phyloP scores from a whole-genome alignment of 2,329 filamentous ascomycete genomes.

The Lecanoromycetidae sp. region DNA sequence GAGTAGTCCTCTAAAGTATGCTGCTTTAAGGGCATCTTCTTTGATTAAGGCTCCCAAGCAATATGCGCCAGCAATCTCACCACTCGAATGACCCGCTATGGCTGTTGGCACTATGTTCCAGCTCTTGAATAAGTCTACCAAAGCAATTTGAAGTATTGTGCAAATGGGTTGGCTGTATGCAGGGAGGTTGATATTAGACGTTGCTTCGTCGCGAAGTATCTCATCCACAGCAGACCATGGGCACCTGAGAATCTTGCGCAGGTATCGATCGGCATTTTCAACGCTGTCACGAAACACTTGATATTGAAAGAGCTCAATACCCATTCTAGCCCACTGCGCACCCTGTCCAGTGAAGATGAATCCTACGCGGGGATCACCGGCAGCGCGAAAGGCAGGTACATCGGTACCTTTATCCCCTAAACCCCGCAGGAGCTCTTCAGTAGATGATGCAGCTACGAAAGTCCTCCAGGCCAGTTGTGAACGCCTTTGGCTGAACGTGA shows the following conservation, averaged over 20 bases:
- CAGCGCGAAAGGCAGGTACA: neutral
- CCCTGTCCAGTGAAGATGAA: conserved; percentile 15
- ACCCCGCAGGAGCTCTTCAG: neutral
- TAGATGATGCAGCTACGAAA: conserved; percentile 3
- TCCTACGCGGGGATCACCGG: conserved; percentile 5
- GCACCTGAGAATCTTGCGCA: neutral
- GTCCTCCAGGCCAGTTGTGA: conserved; percentile 4
- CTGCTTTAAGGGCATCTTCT: conserved; percentile 6
- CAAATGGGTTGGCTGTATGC: conserved; percentile 9
- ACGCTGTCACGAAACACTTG: conserved; percentile 8
- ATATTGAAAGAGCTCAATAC: conserved; percentile 9
- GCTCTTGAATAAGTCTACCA: conserved; percentile 9
- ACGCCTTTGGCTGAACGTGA: conserved; percentile 3
- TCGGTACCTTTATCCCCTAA: neutral
- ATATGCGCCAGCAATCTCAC: conserved; percentile 18
- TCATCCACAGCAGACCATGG: conserved; percentile 10
- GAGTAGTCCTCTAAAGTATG: conserved; percentile 10
- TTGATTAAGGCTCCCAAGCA: conserved; percentile 5
- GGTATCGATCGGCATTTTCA: conserved; percentile 2
- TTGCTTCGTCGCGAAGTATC: neutral
- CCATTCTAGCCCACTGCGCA: conserved; percentile 15
- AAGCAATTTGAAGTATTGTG: conserved; percentile 11
- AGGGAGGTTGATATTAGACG: conserved; percentile 3
- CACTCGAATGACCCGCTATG: conserved; percentile 15
- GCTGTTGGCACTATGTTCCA: conserved; percentile 12